phyloP scores from a whole-genome alignment of 495 filamentous ascomycete species.

The Saxophila tyrrhenica region DNA sequence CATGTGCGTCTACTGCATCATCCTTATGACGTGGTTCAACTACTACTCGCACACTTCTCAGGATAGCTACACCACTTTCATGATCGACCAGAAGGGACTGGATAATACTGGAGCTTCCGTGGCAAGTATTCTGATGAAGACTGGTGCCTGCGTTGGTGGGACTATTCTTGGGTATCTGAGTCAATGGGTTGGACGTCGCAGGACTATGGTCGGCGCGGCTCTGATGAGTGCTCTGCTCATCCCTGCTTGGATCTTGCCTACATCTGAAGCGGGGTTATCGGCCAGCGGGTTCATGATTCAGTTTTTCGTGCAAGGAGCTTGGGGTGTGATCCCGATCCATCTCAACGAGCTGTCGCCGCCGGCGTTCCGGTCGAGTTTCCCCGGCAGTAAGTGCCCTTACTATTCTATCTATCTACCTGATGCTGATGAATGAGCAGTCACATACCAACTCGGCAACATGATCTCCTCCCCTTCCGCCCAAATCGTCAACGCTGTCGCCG shows the following conservation, averaged over 20 bases:
- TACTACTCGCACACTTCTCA: constrained; percentile 54
- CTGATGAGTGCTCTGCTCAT: constrained; percentile 49
- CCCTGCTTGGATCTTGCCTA: constrained; percentile 61
- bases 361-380: constrained; percentile 60
- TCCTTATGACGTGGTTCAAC: constrained; percentile 61
- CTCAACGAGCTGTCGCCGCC: constrained; percentile 66
- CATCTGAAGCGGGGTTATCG: constrained; percentile 44
- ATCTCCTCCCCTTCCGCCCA: constrained; percentile 61
- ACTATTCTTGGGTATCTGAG: constrained; percentile 60
- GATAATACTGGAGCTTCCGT: constrained; percentile 47
- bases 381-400: constrained; percentile 34
- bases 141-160: constrained; percentile 61
- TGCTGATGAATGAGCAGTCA: constrained; percentile 19
- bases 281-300: constrained; percentile 64
- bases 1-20: constrained; percentile 55
- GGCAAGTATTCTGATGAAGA: constrained; percentile 63
- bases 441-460: constrained; percentile 69
- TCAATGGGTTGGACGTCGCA: constrained; percentile 59
- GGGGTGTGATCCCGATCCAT: constrained; percentile 69
- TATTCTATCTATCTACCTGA: too few relatives aligned
- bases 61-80: constrained; percentile 69
- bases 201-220: constrained; percentile 49
- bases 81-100: constrained; percentile 55
- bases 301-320: constrained; percentile 68
- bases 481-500: constrained; percentile 57